These are phyloP conservation scores for Dendrobium huoshanense DNA, from an alignment of 106 monocot species.

Conservation along the genomic window DNA sequence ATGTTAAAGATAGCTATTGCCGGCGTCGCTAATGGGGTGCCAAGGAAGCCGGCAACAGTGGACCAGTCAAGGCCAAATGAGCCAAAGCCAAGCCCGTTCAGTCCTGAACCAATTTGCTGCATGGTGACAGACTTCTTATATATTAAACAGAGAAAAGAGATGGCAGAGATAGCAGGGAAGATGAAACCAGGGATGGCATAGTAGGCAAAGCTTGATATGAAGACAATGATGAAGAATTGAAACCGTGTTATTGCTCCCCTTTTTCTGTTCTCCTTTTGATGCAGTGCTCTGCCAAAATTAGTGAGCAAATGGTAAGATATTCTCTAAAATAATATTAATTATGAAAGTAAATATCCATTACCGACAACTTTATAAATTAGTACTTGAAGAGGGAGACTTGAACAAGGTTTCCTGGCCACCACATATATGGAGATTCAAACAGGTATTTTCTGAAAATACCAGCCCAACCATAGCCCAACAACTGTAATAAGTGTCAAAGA, in stretches of 20 bases:
- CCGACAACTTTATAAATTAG: too few relatives aligned
- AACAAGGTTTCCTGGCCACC: constrained; percentile 62
- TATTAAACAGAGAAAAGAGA: constrained; percentile 40
- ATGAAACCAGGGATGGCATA: constrained; percentile 39
- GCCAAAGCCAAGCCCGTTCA: constrained; percentile 28
- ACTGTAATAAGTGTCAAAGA: constrained; percentile 14
- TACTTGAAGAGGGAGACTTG: constrained; percentile 59
- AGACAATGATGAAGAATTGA: constrained; percentile 43
- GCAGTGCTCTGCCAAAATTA: constrained; percentile 28
- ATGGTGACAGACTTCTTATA: constrained; percentile 50
- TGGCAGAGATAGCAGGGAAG: constrained; percentile 35
- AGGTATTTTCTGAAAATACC: constrained; percentile 44
- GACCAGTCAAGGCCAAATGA: constrained; percentile 36
- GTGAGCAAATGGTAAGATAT: not conserved
- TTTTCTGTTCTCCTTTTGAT: constrained; percentile 43
- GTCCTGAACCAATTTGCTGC: constrained; percentile 53
- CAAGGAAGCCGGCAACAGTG: constrained; percentile 20
- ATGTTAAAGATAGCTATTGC: constrained; percentile 30
- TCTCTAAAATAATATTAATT: too few relatives aligned
- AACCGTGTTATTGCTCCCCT: constrained; percentile 29
- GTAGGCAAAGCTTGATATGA: constrained; percentile 44
- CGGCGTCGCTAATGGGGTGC: constrained; percentile 33
- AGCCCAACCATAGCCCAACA: constrained; percentile 60
- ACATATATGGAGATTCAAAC: constrained; percentile 56
- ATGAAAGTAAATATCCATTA: too few relatives aligned